Conservation (phyloP, 495 filamentous ascomycete species). For the Neurospora pannonica region DNA sequence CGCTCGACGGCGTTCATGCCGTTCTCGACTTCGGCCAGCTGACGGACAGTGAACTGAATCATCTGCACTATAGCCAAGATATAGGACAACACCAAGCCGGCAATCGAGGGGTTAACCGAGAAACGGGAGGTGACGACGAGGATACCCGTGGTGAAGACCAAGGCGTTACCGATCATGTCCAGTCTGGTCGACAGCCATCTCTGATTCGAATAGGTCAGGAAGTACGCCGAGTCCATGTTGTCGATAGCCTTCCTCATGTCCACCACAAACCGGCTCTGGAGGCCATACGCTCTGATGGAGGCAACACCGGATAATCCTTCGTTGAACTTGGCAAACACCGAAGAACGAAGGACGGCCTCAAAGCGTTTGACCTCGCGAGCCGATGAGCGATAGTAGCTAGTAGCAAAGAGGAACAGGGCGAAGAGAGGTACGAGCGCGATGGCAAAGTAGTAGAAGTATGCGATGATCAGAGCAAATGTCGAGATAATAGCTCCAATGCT, state of each 20-base stretch:
- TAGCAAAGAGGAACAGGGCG: conserved; percentile 70
- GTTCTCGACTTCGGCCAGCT: conserved; percentile 94
- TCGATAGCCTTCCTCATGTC: conserved; percentile 66
- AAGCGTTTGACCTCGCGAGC: conserved; percentile 91
- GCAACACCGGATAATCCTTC: conserved; percentile 78
- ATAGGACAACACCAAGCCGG: conserved; percentile 81
- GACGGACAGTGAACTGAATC: conserved; percentile 89
- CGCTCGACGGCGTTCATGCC: conserved; percentile 95
- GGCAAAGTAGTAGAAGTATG: conserved; percentile 89
- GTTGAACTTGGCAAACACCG: conserved; percentile 83
- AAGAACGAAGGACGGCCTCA: conserved; percentile 77
- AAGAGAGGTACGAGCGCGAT: conserved; percentile 79
- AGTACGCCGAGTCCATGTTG: conserved; percentile 88
- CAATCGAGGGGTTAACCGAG: conserved; percentile 71
- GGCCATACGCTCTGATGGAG: conserved; percentile 80
- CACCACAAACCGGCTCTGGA: conserved; percentile 61
- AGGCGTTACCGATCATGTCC: conserved; percentile 67
- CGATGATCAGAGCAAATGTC: conserved; percentile 80
- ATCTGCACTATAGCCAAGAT: conserved; percentile 92
- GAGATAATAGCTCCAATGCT: conserved; percentile 69
- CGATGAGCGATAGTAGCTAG: conserved; percentile 82
- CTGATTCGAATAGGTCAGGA: conserved; percentile 87
- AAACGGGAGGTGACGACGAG: conserved; percentile 93
- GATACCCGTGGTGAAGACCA: conserved; percentile 82
- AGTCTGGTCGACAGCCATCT: conserved; percentile 81